A percentile compares a stretch with the other conserved stretches of the same genome.
Evolutionary conservation across 495 filamentous ascomycete genomes (phyloP).

Genomic region (Talaromyces wortmannii): DNA sequence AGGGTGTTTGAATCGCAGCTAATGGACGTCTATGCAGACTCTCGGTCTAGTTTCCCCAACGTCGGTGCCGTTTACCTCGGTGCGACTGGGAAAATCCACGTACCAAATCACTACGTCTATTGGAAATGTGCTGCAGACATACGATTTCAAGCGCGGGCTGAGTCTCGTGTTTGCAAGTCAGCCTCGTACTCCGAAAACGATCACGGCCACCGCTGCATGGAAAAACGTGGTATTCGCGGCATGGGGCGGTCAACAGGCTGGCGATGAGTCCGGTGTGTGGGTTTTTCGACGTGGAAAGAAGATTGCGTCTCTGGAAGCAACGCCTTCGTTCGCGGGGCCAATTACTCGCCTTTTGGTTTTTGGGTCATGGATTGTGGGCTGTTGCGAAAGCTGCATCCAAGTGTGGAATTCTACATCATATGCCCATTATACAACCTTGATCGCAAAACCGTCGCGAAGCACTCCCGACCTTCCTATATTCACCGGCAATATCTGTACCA

Average conservation of each 20-base stretch:
- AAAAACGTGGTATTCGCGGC: conserved; percentile 81
- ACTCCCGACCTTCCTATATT: conserved; percentile 48
- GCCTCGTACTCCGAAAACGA: conserved; percentile 76
- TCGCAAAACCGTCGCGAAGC: conserved; percentile 32
- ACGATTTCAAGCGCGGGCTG: conserved; percentile 82
- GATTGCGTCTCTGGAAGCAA: conserved; percentile 62
- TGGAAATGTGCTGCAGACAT: conserved; percentile 84
- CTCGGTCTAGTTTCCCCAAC: conserved; percentile 91
- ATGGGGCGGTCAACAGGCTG: conserved; percentile 57
- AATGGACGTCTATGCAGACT: conserved; percentile 46
- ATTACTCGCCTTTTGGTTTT: conserved; percentile 74
- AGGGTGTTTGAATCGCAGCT: neutral
- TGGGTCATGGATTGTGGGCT: conserved; percentile 86
- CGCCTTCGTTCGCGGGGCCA: conserved; percentile 53
- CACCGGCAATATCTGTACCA: conserved; percentile 65
- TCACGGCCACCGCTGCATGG: conserved; percentile 84
- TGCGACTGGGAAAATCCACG: conserved; percentile 85
- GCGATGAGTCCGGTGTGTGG: conserved; percentile 67
- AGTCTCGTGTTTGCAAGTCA: conserved; percentile 87
- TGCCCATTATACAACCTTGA: conserved; percentile 84
- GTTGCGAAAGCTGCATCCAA: conserved; percentile 65
- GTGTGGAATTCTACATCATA: conserved; percentile 82
- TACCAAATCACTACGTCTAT: conserved; percentile 97
- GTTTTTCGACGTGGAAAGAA: conserved; percentile 91
- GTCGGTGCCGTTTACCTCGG: conserved; percentile 75